Percentiles rank a stretch among this genome's conserved stretches.
Evolutionary conservation across 192 early-diverging fungal genomes (phyloP).

Genomic region (Lobosporangium transversale): DNA sequence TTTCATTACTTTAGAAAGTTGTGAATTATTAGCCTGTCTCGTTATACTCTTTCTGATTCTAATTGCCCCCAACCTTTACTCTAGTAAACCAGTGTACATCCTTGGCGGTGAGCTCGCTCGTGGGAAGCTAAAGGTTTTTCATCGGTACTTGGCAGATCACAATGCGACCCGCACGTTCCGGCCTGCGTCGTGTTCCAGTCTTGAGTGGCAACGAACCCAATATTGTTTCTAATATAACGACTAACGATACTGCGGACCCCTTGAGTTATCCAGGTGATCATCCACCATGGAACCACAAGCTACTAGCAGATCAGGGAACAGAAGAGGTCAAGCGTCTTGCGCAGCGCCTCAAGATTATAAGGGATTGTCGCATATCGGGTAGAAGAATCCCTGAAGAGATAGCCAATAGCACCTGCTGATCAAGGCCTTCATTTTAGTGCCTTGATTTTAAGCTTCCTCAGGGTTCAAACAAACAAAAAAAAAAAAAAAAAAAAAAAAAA

Average conservation of each 20-base stretch:
- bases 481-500: no score
- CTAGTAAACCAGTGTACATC: slow-evolving; percentile 46
- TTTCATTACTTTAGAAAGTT: not conserved
- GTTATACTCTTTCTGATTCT: slow-evolving; percentile 5
- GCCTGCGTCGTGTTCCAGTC: slow-evolving; percentile 37
- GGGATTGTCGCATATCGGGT: slow-evolving; percentile 28
- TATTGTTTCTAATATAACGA: not conserved
- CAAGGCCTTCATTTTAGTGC: no score
- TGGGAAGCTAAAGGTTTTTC: slow-evolving; percentile 46
- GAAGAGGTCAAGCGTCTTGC: slow-evolving; percentile 23
- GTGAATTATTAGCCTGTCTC: not conserved
- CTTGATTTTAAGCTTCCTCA: no score
- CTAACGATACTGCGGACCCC: slow-evolving; percentile 32
- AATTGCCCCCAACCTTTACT: no score
- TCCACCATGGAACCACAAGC: slow-evolving; percentile 17
- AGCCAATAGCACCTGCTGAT: slow-evolving; percentile 25
- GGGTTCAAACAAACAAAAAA: no score
- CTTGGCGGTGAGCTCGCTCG: slow-evolving; percentile 38
- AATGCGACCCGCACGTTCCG: slow-evolving; percentile 39
- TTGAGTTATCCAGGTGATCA: slow-evolving; percentile 47
- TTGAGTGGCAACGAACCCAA: not conserved
- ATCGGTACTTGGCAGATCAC: slow-evolving; percentile 27
- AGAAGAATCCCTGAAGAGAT: slow-evolving; percentile 25
- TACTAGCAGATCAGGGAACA: slow-evolving; percentile 22
- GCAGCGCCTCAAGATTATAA: slow-evolving; percentile 20